Percentiles rank a stretch among this genome's conserved stretches.
These are phyloP conservation scores for Sporothrix phasma DNA, from an alignment of 2,329 filamentous ascomycete species.

Conservation along the genomic window DNA sequence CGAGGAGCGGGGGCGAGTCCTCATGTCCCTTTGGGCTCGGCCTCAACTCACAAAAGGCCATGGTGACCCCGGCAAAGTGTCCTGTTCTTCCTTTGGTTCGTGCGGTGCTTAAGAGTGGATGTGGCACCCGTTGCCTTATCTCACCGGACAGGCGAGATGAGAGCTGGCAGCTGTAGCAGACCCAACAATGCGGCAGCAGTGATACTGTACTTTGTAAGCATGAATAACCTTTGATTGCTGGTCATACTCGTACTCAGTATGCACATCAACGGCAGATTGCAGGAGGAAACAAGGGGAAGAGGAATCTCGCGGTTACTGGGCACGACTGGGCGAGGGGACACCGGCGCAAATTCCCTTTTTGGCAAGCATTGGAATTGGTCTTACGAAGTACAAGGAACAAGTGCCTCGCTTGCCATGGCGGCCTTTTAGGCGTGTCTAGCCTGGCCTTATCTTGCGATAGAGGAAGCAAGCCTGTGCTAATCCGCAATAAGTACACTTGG, in stretches of 20 bases:
- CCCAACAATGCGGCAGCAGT: background rate
- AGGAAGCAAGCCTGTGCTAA: background rate
- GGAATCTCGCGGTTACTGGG: background rate
- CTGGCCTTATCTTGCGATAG: background rate
- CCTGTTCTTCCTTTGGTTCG: too few species aligned
- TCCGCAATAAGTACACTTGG: background rate
- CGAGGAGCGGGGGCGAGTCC: too few species aligned
- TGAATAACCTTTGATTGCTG: background rate
- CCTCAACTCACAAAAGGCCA: background rate
- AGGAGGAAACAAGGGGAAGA: background rate
- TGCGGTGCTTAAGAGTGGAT: too few species aligned
- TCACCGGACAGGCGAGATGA: background rate
- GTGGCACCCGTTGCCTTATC: background rate
- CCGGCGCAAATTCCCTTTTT: slow-evolving; percentile 6
- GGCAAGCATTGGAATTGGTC: slow-evolving; percentile 1
- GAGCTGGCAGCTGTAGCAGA: background rate
- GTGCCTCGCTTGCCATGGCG: background rate
- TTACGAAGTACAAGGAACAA: slow-evolving; percentile 1
- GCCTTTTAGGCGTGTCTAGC: background rate
- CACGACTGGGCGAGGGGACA: background rate
- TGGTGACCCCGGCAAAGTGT: background rate
- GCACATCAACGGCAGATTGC: background rate
- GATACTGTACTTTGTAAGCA: too few species aligned
- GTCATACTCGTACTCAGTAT: too few species aligned
- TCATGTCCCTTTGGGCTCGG: background rate